Conservation (phyloP, 257 asterid genomes). For the Eustoma russellianum region DNA sequence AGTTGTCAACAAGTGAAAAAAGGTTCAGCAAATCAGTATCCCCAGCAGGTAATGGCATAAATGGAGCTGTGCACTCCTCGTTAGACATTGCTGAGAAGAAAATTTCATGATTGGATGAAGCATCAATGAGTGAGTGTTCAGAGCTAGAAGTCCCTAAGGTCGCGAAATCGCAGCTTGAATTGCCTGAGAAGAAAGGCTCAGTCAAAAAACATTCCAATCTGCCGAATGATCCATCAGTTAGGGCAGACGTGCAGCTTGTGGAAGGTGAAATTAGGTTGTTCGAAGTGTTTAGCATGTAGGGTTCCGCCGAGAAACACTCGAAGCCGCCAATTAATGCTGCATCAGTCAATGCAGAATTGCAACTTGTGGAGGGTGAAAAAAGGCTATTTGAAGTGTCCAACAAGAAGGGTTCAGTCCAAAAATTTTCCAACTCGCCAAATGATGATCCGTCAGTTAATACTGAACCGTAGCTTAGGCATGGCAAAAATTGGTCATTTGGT, state of each 20-base stretch:
- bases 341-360: not conserved
- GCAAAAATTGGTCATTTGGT: too few species aligned
- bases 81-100: not conserved
- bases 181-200: slow-evolving; percentile 1
- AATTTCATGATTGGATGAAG: not conserved
- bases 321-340: not conserved
- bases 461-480: too few species aligned
- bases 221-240: slow-evolving; percentile 3
- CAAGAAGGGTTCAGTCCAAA: slow-evolving; percentile 8
- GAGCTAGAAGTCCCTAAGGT: slow-evolving; percentile 6
- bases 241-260: not conserved
- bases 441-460: too few species aligned
- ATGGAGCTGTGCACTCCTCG: not conserved
- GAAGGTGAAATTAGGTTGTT: not conserved
- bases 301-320: slow-evolving; percentile 11
- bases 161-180: not conserved
- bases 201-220: slow-evolving; percentile 3
- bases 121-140: not conserved
- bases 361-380: not conserved
- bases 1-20: not conserved
- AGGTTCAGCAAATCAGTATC: not conserved
- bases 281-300: not conserved
- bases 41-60: not conserved
- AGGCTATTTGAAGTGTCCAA: not conserved
- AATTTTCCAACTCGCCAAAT: not conserved